phyloP scores from a whole-genome alignment of 129 eudicot species.

The Centella asiatica region DNA sequence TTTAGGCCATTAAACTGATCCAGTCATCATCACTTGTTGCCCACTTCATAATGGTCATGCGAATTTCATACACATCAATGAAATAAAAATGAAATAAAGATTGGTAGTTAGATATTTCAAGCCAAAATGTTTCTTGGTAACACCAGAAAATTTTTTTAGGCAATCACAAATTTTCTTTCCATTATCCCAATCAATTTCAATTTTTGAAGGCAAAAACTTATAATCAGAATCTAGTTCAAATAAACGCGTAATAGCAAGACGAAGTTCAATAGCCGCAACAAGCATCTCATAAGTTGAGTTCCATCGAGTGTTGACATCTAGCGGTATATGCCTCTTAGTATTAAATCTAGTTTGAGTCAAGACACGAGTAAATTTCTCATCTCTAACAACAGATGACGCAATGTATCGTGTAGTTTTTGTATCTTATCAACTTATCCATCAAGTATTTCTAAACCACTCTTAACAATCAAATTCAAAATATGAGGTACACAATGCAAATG shows the following conservation, averaged over 20 bases:
- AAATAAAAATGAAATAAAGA: too few relatives aligned
- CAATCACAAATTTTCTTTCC: neutral
- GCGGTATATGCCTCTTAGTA: neutral
- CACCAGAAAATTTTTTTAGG: neutral
- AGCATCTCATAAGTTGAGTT: neutral
- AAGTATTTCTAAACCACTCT: too few relatives aligned
- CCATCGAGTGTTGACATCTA: neutral
- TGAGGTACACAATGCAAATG: neutral
- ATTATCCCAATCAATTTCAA: neutral
- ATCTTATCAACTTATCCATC: neutral
- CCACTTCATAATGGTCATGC: neutral
- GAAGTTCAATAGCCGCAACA: neutral
- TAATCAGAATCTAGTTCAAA: neutral
- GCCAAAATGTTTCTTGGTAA: neutral
- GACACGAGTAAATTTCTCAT: neutral
- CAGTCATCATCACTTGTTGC: slow-evolving; percentile 35
- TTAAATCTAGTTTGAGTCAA: neutral
- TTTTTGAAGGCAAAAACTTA: neutral
- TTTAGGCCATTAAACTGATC: neutral
- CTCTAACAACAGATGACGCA: neutral
- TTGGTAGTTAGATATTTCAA: neutral
- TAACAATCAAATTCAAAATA: too few relatives aligned
- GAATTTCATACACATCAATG: neutral
- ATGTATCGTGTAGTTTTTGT: neutral
- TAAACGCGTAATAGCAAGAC: neutral